Evolutionary conservation across 257 asterid species (phyloP), one percentile per base, ranked within the genome.

Genomic region (Linaria vulgaris): DNA sequence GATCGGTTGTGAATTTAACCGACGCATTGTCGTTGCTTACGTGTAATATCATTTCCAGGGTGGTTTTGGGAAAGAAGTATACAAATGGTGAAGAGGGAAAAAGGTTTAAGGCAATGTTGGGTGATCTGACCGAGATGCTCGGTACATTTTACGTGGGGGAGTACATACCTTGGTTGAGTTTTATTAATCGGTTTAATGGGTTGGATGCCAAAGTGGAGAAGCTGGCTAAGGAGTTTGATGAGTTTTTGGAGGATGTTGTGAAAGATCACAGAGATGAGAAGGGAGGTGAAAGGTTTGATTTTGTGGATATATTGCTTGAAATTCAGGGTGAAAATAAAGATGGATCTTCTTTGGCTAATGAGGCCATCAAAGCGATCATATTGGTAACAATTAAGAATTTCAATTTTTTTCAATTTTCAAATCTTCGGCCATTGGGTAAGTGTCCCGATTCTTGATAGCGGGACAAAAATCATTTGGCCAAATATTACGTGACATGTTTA

Each of bases 61-160:
- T 79, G 0, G 85, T 79, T 5, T 72, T 81, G 22, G 90, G 94
- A 13, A 85, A 69, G 66, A 83, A 69, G 63, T 76, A 78, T 39
- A 39, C 72, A 15, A 80, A 65, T 14, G 85, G 61, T 46, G 74
- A 70, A 34, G 56, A 27, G 0, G 83, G 95, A 3, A 70, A 58
- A 69, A 78, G 56, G 52, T 61, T 73, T 49, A 39, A 70, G 57
- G 17, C 0, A 8, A 52, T 71, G 12, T 44, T 86, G 14, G 56
- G 19, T 45, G 79, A 73, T 15, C 23, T 78, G 6, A 4, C 63
- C 53, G 61, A 65, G 31, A 47, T 86, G 1, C 0, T 81, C 63
- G 86, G 90, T 0, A 57, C 56, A 43, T 1, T 65, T 1, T 44
- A 25, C n/a, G 13, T 86, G 1, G 91, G 86, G 12, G 82, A 77